Evolutionary conservation across 371 early-diverging fungal species (phyloP).

Genomic region (Mortierella sp.): DNA sequence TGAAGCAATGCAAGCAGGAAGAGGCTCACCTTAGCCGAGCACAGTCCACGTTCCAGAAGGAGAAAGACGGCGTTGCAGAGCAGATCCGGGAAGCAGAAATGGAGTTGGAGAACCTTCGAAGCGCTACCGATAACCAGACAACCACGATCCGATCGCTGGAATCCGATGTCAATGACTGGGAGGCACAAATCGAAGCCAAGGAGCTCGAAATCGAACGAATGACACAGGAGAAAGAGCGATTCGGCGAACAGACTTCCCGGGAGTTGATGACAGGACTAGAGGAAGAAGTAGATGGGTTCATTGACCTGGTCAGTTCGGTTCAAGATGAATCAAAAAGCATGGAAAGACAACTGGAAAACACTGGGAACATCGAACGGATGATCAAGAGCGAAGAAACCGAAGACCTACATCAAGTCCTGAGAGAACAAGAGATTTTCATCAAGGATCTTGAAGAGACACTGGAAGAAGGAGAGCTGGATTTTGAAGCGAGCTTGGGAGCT

Average conservation of each 20-base stretch:
- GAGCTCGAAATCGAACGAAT: conserved; percentile 3
- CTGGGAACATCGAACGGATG: too few relatives aligned
- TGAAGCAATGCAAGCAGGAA: conserved; percentile 2
- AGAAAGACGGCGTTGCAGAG: conserved; percentile 9
- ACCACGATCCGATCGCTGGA: conserved; percentile 12
- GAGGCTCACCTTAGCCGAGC: conserved; percentile 5
- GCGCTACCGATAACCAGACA: neutral
- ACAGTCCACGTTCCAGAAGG: conserved; percentile 2
- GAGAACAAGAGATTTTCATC: conserved; percentile 9
- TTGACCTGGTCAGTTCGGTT: too few relatives aligned
- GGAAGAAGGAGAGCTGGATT: neutral
- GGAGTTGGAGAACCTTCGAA: neutral
- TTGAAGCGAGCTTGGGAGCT: conserved; percentile 14
- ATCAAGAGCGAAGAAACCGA: neutral
- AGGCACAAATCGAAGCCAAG: neutral
- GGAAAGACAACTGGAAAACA: too few relatives aligned
- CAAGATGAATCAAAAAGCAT: too few relatives aligned
- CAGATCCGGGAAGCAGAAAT: conserved; percentile 7
- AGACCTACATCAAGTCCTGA: neutral
- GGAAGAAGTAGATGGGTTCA: too few relatives aligned
- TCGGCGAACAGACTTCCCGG: neutral
- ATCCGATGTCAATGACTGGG: conserved; percentile 1
- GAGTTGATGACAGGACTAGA: neutral
- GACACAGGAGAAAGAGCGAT: conserved; percentile 2
- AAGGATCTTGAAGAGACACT: conserved; percentile 7